Percentiles rank a stretch among this genome's conserved stretches.
Conservation (phyloP, 176 grass and related monocot genomes). For the Tillandsia leiboldiana region DNA sequence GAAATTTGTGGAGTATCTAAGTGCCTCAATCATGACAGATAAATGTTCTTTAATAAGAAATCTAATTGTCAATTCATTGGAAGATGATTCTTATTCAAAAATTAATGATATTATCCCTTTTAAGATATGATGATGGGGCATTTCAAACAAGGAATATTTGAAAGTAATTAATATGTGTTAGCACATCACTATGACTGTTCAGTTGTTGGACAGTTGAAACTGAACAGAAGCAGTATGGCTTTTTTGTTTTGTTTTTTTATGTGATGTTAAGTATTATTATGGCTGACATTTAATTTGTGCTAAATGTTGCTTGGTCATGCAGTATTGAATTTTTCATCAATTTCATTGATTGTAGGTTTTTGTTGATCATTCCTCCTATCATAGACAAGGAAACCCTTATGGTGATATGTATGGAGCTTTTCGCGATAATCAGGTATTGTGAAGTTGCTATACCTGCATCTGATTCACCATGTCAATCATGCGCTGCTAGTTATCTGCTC, state of each 20-base stretch:
- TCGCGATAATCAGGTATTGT: slow-evolving; percentile 85
- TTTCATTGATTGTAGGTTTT: slow-evolving; percentile 49
- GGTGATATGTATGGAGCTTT: slow-evolving; percentile 79
- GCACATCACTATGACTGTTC: no score
- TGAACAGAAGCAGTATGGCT: no score
- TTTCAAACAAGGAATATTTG: neutral
- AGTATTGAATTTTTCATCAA: neutral
- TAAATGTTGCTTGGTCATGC: neutral
- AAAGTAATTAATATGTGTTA: neutral
- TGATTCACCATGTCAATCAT: no score
- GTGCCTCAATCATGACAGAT: neutral
- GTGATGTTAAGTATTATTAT: neutral
- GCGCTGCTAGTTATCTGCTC: no score
- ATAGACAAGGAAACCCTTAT: slow-evolving; percentile 85
- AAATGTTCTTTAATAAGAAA: neutral
- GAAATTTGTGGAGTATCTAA: neutral
- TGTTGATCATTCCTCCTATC: slow-evolving; percentile 78
- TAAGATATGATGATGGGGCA: neutral
- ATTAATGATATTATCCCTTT: neutral
- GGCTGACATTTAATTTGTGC: neutral
- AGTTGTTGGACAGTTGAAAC: no score
- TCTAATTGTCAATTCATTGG: neutral
- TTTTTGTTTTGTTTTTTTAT: no score
- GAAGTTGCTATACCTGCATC: neutral
- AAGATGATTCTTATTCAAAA: neutral